Percentiles rank a stretch among this genome's conserved stretches.
phyloP scores from a whole-genome alignment of 2,329 filamentous ascomycete genomes.

The Diaporthe citrichinensis region DNA sequence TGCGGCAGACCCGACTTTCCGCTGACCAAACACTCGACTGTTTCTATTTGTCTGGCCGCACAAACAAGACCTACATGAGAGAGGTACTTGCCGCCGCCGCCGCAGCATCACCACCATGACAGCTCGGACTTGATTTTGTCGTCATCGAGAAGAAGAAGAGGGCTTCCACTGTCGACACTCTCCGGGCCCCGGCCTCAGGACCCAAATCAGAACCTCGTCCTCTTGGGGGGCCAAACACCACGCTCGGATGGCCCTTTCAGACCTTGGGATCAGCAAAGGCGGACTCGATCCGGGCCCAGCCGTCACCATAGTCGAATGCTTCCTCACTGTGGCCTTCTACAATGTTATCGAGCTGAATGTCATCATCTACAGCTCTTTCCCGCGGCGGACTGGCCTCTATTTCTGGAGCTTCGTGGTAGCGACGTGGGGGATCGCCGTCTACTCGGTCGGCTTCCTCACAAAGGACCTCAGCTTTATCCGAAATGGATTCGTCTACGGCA shows the following conservation, averaged over 20 bases:
- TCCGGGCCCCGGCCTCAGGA: slow-evolving; percentile 2
- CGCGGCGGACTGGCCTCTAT: slow-evolving; percentile 22
- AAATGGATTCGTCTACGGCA: slow-evolving; percentile 5
- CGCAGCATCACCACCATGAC: slow-evolving; percentile 6
- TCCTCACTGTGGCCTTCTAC: slow-evolving; percentile 30
- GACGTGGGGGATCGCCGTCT: slow-evolving; percentile 26
- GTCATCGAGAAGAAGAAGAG: slow-evolving; percentile 2
- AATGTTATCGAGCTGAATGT: slow-evolving; percentile 28
- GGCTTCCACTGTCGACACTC: neutral
- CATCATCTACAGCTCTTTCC: slow-evolving; percentile 34
- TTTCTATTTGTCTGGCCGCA: neutral
- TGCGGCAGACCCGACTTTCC: neutral
- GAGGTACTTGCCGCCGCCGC: neutral
- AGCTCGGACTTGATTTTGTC: neutral
- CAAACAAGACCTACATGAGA: neutral
- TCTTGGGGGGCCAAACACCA: neutral
- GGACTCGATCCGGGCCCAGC: slow-evolving; percentile 17
- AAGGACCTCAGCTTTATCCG: slow-evolving; percentile 22
- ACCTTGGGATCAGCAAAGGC: slow-evolving; percentile 23
- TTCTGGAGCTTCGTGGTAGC: slow-evolving; percentile 37
- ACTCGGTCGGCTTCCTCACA: slow-evolving; percentile 33
- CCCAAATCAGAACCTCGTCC: slow-evolving; percentile 2
- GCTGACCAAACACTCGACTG: neutral
- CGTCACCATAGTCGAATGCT: slow-evolving; percentile 26
- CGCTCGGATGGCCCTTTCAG: slow-evolving; percentile 24